Evolutionary conservation across 106 monocot genomes (phyloP), one percentile per base, ranked within the genome.

Genomic region (Phalaenopsis aphrodite): DNA sequence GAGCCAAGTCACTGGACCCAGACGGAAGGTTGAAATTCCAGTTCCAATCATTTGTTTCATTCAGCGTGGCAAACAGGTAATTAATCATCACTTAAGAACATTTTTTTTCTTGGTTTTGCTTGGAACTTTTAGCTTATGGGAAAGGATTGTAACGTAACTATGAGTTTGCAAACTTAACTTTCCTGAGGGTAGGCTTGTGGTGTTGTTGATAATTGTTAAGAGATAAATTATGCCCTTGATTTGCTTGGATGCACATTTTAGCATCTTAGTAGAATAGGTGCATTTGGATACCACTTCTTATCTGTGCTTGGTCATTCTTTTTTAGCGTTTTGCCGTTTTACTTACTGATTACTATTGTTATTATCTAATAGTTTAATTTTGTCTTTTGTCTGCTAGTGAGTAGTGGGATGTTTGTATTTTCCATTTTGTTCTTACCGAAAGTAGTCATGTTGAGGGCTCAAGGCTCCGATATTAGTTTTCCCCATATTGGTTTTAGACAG

Each of bases 31-130:
- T 92, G 65, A 95, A 87, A 81, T 95, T 87, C 55, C 92, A 89
- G 61, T 95, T 92, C 46, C 92, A 95, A 77, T 92, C 95, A 78
- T 95, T 95, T 87, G 95, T 89, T 68, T 95, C 88, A 39, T 95
- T 90, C 79, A 85, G 85, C 65, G 87, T 64, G 57, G 95, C 95
- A 18, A 82, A 87, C 77, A 95, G 95, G 95, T 95, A 76, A 4
- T 79, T 69, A 16, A n/a, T 74, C 17, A 19, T 74, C 17, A 19
- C 43, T 4, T 45, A 18, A 74, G 8, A 42, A 21, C 45, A 19
- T 8, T 74, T 42, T 74, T 74, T 69, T 69, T 37, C 14, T 69
- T 69, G 38, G 2, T 69, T 37, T 69, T 74, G 18, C 7, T 2
- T 39, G 39, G 69, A 69, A 39, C 39, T 69, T 69, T 39, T 4